A percentile compares a stretch with the other conserved stretches of the same genome.
These are phyloP conservation scores for Candida pseudoglaebosa DNA, from an alignment of 805 yeast genomes.

Conservation along the genomic window DNA sequence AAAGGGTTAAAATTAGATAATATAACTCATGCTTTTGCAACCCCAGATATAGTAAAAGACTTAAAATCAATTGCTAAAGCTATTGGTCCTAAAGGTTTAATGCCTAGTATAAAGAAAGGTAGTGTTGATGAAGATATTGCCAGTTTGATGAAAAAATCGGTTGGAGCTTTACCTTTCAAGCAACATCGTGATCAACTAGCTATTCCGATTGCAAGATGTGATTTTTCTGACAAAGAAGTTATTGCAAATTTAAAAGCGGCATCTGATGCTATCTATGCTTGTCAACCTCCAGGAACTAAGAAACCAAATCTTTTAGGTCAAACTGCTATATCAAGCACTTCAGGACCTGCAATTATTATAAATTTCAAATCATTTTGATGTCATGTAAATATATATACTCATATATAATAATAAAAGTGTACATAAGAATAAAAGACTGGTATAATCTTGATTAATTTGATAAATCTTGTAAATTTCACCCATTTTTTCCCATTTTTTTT, in stretches of 20 bases:
- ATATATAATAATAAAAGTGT: not conserved
- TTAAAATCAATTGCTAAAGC: conserved; percentile 69
- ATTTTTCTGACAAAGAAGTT: conserved; percentile 73
- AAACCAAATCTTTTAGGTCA: conserved; percentile 69
- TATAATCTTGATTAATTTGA: too few relatives aligned
- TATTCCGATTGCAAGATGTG: conserved; percentile 72
- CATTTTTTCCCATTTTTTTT: too few relatives aligned
- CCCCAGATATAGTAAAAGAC: conserved; percentile 70
- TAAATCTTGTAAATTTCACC: too few relatives aligned
- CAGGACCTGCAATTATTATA: conserved; percentile 77
- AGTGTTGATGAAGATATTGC: conserved; percentile 68
- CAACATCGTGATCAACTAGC: conserved; percentile 61
- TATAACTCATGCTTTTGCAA: conserved; percentile 77
- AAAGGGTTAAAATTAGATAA: conserved; percentile 44
- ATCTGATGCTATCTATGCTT: conserved; percentile 54
- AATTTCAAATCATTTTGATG: conserved; percentile 22
- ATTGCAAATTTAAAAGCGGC: conserved; percentile 67
- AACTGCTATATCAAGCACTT: conserved; percentile 63
- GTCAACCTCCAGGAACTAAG: conserved; percentile 56
- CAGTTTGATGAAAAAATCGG: conserved; percentile 46
- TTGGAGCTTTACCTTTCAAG: conserved; percentile 75
- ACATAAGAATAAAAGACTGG: too few relatives aligned
- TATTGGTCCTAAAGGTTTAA: conserved; percentile 83
- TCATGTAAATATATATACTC: not conserved
- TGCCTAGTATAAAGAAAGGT: conserved; percentile 85